Evolutionary conservation across 148 eudicot species (phyloP).

Genomic region (Pouteria glomerata): DNA sequence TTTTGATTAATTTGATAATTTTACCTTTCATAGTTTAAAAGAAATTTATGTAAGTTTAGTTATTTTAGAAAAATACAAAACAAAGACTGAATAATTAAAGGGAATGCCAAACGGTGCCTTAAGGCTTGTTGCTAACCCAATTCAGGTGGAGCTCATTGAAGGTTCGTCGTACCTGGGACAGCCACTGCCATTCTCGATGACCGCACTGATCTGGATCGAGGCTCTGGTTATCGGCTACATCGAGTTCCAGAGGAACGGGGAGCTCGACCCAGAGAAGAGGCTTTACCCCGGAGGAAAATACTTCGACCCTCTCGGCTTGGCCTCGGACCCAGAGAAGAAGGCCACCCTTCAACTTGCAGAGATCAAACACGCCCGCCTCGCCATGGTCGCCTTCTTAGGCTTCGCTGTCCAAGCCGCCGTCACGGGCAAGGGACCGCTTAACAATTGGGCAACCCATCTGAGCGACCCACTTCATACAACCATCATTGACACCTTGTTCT

Average conservation of each 20-base stretch:
- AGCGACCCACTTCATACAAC: constrained; percentile 98
- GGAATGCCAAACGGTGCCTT: no score
- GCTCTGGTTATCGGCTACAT: constrained; percentile 83
- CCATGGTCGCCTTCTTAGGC: constrained; percentile 95
- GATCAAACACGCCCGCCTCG: constrained; percentile 95
- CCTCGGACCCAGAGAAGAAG: constrained; percentile 93
- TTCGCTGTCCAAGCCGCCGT: constrained; percentile 96
- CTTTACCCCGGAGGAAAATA: constrained; percentile 81
- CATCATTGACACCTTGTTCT: constrained; percentile 76
- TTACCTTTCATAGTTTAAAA: no score
- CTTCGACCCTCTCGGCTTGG: constrained; percentile 85
- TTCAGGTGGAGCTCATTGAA: constrained; percentile 86
- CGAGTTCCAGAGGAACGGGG: constrained; percentile 88
- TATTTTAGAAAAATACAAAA: no score
- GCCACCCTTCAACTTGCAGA: constrained; percentile 83
- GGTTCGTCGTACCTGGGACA: constrained; percentile 95
- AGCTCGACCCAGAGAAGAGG: constrained; percentile 94
- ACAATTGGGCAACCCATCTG: constrained; percentile 99
- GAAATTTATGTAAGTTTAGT: no score
- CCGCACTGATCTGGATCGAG: constrained; percentile 88
- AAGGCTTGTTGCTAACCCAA: not conserved
- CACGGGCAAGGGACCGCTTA: constrained; percentile 94
- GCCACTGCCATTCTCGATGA: constrained; percentile 87
- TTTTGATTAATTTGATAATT: no score
- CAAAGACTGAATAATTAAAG: no score